phyloP scores from a whole-genome alignment of 257 asterid genomes.

The Penstemon newberryi region DNA sequence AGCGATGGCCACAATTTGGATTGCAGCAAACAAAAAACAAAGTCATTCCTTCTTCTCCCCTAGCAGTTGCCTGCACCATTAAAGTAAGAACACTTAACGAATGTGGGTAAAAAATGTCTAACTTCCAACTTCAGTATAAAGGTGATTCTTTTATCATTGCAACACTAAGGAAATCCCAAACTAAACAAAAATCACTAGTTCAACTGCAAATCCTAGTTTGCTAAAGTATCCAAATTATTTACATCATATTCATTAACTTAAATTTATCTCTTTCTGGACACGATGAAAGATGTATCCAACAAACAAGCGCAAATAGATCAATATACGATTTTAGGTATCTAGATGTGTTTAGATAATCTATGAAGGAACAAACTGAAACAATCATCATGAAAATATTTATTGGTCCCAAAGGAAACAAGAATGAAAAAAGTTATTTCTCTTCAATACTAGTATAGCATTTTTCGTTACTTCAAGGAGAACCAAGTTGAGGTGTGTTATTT shows the following conservation, averaged over 20 bases:
- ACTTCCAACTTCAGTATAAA: neutral
- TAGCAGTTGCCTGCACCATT: conserved; percentile 78
- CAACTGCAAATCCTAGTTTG: neutral
- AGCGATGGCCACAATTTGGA: conserved; percentile 80
- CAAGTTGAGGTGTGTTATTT: neutral
- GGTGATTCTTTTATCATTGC: neutral
- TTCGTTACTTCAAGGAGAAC: neutral
- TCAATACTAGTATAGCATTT: neutral
- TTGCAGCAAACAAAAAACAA: conserved; percentile 96
- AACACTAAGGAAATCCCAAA: neutral
- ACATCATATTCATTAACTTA: neutral
- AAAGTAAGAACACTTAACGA: neutral
- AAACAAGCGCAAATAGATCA: neutral
- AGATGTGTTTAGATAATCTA: neutral
- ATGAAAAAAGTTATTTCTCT: neutral
- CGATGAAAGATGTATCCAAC: neutral
- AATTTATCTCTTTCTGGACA: neutral
- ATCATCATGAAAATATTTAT: neutral
- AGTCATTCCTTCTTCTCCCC: conserved; percentile 98
- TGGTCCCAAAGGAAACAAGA: neutral
- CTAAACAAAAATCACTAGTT: no score
- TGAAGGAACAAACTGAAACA: neutral
- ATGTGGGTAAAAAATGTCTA: neutral
- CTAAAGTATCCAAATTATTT: neutral
- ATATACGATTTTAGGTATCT: no score